Evolutionary conservation across 306 rosid species (phyloP), one percentile per base, ranked within the genome.

Genomic region (Betula pendula): DNA sequence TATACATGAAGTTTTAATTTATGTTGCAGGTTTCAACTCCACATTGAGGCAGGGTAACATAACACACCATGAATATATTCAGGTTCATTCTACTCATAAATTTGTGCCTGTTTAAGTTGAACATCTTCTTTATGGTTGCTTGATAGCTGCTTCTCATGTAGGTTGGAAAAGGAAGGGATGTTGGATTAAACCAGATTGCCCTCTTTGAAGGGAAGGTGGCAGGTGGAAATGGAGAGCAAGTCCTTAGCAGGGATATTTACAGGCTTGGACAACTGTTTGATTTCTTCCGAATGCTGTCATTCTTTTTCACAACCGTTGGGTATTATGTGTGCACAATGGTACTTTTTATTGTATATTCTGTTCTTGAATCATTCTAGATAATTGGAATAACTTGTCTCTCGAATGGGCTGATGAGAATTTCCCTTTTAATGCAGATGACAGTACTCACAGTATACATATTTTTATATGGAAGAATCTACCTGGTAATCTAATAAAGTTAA

Each of bases 141-240:
- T 77, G 51, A 84, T 81, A 69, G 40, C 78, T 44, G 59, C 67
- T 82, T 45, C 63, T 82, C 82, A 68, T 80, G 62, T 75, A 95
- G 98, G 98, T 95, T 90, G 98, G 98, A 77, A 95, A 95, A 84
- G 98, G 98, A 85, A 89, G 98, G 85, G 98, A 95, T 84, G 98
- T 95, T 73, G 98, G 98, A 55, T 82, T 95, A 81, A 95, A 92
- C 86, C 98, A 95, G 92, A 92, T 95, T 84, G 98, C 97, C 81
- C 92, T 95, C 72, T 95, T 95, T 85, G 98, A 95, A 88, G 98
- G 97, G 70, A 95, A 95, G 85, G 98, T 95, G 68, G 96, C 98
- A 2, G 98, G 98, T 82, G 98, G 98, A 74, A 95, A 92, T 85
- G 98, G 97, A 82, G 98, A 92, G 86, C 97, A 95, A 84, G 96